Conservation (phyloP, 768 basidiomycete genomes). For the Goffeauzyma gilvescens region DNA sequence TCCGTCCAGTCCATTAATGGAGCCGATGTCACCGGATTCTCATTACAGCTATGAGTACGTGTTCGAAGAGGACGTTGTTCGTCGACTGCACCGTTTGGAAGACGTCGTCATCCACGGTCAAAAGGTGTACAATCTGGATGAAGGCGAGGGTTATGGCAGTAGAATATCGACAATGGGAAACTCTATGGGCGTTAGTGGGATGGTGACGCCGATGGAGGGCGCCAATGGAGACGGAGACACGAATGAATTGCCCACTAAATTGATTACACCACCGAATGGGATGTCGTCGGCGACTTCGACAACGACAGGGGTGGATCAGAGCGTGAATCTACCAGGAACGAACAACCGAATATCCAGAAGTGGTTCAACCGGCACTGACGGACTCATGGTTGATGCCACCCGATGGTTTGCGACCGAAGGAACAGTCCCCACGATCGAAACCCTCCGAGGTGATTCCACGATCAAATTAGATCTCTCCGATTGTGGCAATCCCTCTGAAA, state of each 20-base stretch:
- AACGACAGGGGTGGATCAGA: conserved; percentile 18
- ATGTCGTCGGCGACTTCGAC: not conserved
- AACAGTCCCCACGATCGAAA: conserved; percentile 13
- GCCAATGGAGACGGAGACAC: not conserved
- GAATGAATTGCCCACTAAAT: not conserved
- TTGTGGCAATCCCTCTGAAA: conserved; percentile 47
- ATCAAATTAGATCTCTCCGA: conserved; percentile 23
- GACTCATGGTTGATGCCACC: conserved; percentile 8
- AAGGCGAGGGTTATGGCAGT: too few relatives aligned
- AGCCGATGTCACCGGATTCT: too few relatives aligned
- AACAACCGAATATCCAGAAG: conserved; percentile 1
- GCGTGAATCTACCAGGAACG: conserved; percentile 16
- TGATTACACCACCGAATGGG: not conserved
- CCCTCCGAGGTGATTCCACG: conserved; percentile 13
- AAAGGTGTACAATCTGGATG: too few relatives aligned
- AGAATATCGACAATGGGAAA: too few relatives aligned
- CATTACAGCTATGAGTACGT: too few relatives aligned
- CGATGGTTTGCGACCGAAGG: conserved; percentile 14
- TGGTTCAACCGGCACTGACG: conserved; percentile 4
- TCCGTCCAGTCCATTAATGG: too few relatives aligned
- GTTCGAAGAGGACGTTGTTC: too few relatives aligned
- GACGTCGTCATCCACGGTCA: too few relatives aligned
- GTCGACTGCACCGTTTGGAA: too few relatives aligned
- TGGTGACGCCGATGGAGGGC: too few relatives aligned
- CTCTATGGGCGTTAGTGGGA: too few relatives aligned